Conservation (phyloP, 1,284 basidiomycete genomes). For the Ustilago tritici region DNA sequence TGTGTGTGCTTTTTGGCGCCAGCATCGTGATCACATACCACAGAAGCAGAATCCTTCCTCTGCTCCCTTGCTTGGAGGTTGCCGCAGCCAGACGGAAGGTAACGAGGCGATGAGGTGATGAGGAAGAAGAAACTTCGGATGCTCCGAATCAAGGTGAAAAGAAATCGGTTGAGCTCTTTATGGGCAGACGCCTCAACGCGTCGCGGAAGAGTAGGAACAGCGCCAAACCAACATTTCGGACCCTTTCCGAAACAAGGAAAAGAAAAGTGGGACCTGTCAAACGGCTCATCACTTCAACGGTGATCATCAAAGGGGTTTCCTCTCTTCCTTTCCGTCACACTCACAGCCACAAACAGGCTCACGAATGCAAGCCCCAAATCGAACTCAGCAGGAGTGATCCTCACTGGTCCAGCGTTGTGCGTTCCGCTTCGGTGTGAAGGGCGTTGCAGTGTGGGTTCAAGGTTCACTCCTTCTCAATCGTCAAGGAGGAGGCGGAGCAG, state of each 20-base stretch:
- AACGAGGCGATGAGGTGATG: not conserved
- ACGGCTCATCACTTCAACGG: conserved; percentile 19
- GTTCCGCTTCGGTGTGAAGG: not conserved
- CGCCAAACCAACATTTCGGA: conserved; percentile 28
- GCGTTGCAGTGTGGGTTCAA: not conserved
- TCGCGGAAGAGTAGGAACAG: conserved; percentile 10
- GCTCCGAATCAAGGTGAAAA: conserved; percentile 1
- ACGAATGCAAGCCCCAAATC: too few species aligned
- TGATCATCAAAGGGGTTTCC: not conserved
- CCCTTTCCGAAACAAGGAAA: not conserved
- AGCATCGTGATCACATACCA: conserved; percentile 20
- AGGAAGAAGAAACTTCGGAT: not conserved
- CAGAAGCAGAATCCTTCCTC: not conserved
- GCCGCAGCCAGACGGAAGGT: not conserved
- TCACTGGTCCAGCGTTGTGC: not conserved
- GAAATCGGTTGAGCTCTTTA: conserved; percentile 4
- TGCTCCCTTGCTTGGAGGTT: not conserved
- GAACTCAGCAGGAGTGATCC: too few species aligned
- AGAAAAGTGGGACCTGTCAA: conserved; percentile 20
- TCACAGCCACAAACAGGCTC: not conserved
- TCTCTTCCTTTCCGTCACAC: conserved; percentile 7
- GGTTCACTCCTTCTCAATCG: not conserved
- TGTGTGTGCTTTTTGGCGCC: conserved; percentile 61
- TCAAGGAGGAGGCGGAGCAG: not conserved
- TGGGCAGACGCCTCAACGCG: conserved; percentile 10